phyloP scores from a whole-genome alignment of 2,329 filamentous ascomycete genomes.

The Cryoendolithus antarcticus region DNA sequence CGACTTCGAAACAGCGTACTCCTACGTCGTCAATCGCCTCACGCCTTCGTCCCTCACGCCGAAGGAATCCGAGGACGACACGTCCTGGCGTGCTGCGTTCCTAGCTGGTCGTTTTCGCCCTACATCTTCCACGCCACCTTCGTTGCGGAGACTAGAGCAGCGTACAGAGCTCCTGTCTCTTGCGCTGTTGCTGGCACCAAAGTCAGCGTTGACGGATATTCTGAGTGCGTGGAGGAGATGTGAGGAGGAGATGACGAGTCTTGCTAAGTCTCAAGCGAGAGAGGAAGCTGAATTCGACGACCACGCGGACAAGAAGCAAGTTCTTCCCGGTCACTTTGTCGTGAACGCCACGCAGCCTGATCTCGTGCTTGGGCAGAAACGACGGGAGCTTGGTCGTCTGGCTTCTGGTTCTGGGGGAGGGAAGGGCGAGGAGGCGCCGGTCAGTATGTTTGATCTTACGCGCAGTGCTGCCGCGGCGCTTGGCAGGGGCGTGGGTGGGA shows the following conservation, averaged over 20 bases:
- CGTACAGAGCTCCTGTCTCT: conserved; percentile 68
- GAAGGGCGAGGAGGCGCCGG: conserved; percentile 36
- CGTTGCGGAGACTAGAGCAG: conserved; percentile 61
- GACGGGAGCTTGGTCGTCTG: conserved; percentile 26
- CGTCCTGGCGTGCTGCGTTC: conserved; percentile 68
- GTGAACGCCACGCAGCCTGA: conserved; percentile 22
- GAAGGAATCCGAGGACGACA: conserved; percentile 40
- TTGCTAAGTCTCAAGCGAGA: conserved; percentile 54
- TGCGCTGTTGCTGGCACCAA: conserved; percentile 61
- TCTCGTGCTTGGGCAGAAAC: conserved; percentile 27
- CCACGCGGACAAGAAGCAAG: conserved; percentile 41
- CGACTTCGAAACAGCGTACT: conserved; percentile 78
- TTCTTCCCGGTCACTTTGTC: conserved; percentile 34
- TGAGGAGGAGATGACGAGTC: conserved; percentile 61
- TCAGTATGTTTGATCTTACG: conserved; percentile 42
- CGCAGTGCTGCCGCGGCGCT: conserved; percentile 34
- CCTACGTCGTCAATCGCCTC: conserved; percentile 63
- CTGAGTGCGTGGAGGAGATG: conserved; percentile 63
- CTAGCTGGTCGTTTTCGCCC: conserved; percentile 61
- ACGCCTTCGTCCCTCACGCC: conserved; percentile 39
- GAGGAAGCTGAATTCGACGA: conserved; percentile 61
- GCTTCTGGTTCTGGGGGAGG: conserved; percentile 12
- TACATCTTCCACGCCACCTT: conserved; percentile 37
- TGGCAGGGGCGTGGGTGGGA: background rate
- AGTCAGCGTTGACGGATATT: conserved; percentile 59